Conservation (phyloP, 441 rosid genomes). For the Arabidopsis hybrid region DNA sequence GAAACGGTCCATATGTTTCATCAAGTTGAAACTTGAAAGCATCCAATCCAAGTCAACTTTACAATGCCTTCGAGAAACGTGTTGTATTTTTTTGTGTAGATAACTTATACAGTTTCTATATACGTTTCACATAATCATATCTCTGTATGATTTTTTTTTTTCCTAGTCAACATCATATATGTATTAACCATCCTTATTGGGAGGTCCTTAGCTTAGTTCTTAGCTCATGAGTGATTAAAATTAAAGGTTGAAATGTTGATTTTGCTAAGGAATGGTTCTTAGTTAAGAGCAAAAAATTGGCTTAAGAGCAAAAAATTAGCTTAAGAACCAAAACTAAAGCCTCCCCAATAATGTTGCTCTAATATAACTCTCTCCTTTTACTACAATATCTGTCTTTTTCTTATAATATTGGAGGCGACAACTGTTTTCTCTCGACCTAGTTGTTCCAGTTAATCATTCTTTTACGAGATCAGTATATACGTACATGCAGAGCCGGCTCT, state of each 20-base stretch:
- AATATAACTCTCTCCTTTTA: not conserved
- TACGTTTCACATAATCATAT: not conserved
- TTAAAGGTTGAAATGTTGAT: too few species aligned
- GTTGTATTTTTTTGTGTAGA: not conserved
- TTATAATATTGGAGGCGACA: slow-evolving; percentile 1
- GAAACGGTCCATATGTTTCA: slow-evolving; percentile 32
- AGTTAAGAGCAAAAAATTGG: too few species aligned
- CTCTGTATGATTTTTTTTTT: not conserved
- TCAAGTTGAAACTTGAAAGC: slow-evolving; percentile 34
- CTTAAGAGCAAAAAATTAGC: too few species aligned
- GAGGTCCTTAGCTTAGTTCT: too few species aligned
- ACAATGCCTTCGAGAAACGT: slow-evolving; percentile 27
- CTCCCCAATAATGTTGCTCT: too few species aligned
- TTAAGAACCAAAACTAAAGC: too few species aligned
- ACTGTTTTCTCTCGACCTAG: not conserved
- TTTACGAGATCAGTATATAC: slow-evolving; percentile 18
- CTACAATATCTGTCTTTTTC: not conserved
- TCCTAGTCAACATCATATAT: slow-evolving; percentile 3
- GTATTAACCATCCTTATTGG: too few species aligned
- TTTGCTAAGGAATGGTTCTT: too few species aligned
- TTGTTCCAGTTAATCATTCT: slow-evolving; percentile 30
- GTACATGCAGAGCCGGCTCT: too few species aligned
- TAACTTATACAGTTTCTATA: not conserved
- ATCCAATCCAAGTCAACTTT: slow-evolving; percentile 28
- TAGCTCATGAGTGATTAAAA: too few species aligned